Conservation (phyloP, 2,329 filamentous ascomycete genomes). For the Fusarium torreyae region DNA sequence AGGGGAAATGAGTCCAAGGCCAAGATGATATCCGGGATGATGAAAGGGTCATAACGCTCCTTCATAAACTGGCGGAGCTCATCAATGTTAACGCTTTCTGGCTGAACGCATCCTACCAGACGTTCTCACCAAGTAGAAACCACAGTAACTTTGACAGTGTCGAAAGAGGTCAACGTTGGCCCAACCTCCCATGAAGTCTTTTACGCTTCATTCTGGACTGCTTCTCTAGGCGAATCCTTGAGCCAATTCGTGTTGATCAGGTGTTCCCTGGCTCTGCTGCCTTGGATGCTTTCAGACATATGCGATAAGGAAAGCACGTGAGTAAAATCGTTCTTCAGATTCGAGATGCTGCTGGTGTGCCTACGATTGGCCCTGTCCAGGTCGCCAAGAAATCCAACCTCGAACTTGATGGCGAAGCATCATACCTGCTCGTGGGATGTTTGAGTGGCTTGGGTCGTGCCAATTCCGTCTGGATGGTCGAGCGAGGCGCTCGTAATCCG, state of each 20-base stretch:
- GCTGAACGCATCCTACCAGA: background rate
- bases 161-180: background rate
- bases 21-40: too few relatives aligned
- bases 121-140: background rate
- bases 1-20: too few relatives aligned
- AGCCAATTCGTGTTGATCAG: background rate
- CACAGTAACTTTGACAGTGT: background rate
- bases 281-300: background rate
- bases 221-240: background rate
- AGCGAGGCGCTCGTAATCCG: background rate
- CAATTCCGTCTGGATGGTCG: background rate
- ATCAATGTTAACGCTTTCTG: background rate
- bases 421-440: constrained; percentile 1
- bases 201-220: background rate
- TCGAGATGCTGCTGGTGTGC: background rate
- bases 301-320: background rate
- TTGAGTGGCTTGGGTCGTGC: background rate
- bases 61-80: too few relatives aligned
- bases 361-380: background rate
- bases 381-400: background rate
- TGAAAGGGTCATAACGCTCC: too few relatives aligned
- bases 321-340: background rate
- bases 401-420: background rate
- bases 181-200: too few relatives aligned
- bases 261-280: background rate